These are phyloP conservation scores for Dactylellina leptospora DNA, from an alignment of 2,329 filamentous ascomycete genomes.

Conservation along the genomic window DNA sequence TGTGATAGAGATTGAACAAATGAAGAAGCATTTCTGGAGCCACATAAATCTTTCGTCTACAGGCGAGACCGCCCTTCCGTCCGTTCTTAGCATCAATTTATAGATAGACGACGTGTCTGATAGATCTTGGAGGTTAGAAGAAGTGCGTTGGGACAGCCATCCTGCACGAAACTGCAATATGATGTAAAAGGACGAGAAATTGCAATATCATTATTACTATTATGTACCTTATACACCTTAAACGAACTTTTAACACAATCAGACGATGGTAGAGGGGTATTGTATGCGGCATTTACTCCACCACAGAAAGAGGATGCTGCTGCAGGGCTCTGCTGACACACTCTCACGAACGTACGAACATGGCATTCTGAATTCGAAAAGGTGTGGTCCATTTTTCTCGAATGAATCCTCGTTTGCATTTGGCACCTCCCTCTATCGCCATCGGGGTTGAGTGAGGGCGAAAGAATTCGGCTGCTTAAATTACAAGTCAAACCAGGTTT, in stretches of 20 bases:
- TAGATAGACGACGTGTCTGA: constrained; percentile 52
- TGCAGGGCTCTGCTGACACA: constrained; percentile 52
- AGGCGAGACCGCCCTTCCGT: constrained; percentile 14
- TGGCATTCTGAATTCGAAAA: constrained; percentile 25
- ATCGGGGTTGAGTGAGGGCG: constrained; percentile 19
- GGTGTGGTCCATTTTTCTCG: constrained; percentile 12
- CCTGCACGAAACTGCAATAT: constrained; percentile 9
- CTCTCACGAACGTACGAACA: constrained; percentile 17
- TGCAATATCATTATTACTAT: neutral
- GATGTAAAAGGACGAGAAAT: constrained; percentile 17
- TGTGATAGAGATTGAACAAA: no score
- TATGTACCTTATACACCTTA: neutral
- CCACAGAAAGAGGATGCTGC: constrained; percentile 20
- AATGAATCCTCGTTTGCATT: neutral
- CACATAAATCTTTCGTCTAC: neutral
- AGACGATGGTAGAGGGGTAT: constrained; percentile 14
- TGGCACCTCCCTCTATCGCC: constrained; percentile 20
- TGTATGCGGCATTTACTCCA: constrained; percentile 52
- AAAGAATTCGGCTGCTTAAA: constrained; percentile 34
- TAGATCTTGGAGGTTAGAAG: constrained; percentile 39
- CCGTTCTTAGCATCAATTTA: constrained; percentile 16
- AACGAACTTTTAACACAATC: no score
- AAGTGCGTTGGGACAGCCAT: neutral
- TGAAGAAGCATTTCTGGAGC: neutral
- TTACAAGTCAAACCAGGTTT: constrained; percentile 20